Base-by-base conservation (phyloP, 768 basidiomycete species). In the Lenzites betulinus region DNA sequence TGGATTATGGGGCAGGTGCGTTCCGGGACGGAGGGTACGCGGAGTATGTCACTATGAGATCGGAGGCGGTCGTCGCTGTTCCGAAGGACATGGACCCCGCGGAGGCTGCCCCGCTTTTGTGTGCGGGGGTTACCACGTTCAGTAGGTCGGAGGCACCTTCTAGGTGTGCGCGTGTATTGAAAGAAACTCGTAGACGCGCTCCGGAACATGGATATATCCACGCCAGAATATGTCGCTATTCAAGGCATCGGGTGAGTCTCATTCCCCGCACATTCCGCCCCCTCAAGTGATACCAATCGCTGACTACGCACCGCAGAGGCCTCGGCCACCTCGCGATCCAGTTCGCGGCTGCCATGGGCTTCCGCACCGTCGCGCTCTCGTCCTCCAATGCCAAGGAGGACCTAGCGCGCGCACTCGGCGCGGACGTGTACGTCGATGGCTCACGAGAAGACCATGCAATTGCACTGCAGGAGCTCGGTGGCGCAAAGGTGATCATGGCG, bases 131-230 rank as follows among this genome's bases (percentile, higher is more conserved):
- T 16, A 78, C 78, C 9, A 69, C 68, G 25, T 79, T 72, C 70
- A 72, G 76, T 51, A 88, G 89, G 38, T 83, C 92, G 52, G 88
- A 83, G 2, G 8, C 0, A 76, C 89, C 57, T 85, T 84, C 20
- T 39, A 88, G 87, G 3, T 87, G 87, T 4, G 88, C 26, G 1
- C 23, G 9, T 18, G 33, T 26, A 13, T 20, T 48, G 1, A 55
- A 30, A 2, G 7, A 3, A 20, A 4, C 6, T 1, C 30, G 9
- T 16, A 70, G 69, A 67, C 36, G 44, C 71, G 2, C 63, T 72
- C 13, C 66, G 77, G 50, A 60, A 68, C 57, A 74, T 73, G 67
- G 57, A 64, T 26, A 51, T 72, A 15, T 41, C 54, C 22, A 66
- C 76, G 0, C 77, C 77, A 2, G 77, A 77, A 41, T 63, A 75